These are phyloP conservation scores for Emmonsia crescens DNA, from an alignment of 2,329 filamentous ascomycete genomes.

Conservation along the genomic window DNA sequence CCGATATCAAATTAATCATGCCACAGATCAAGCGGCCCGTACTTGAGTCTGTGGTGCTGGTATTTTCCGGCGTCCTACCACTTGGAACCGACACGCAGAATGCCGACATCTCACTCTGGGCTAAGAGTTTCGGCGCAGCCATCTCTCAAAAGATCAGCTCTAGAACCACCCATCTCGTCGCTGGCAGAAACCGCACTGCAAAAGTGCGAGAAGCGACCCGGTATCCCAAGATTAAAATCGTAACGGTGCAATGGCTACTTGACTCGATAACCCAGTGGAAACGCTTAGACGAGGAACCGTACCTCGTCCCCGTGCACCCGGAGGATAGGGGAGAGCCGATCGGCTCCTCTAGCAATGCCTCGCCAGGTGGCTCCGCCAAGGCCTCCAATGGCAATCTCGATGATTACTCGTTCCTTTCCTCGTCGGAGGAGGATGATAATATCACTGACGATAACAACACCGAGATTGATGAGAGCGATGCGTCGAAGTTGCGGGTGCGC, in stretches of 20 bases:
- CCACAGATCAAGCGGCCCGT: conserved; percentile 67
- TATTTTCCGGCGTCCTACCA: conserved; percentile 84
- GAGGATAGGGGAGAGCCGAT: conserved; percentile 46
- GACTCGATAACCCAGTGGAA: conserved; percentile 79
- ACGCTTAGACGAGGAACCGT: conserved; percentile 65
- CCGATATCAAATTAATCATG: conserved; percentile 79
- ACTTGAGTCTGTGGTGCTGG: conserved; percentile 63
- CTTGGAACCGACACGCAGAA: conserved; percentile 66
- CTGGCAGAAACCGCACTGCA: conserved; percentile 60
- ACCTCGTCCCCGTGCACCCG: conserved; percentile 65
- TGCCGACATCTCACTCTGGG: conserved; percentile 81
- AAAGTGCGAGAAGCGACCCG: conserved; percentile 82
- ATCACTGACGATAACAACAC: conserved; percentile 6
- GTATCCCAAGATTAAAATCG: conserved; percentile 74
- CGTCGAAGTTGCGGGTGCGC: conserved; percentile 29
- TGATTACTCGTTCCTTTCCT: conserved; percentile 9
- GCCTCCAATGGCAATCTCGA: conserved; percentile 7
- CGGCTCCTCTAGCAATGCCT: neutral
- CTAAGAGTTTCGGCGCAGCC: conserved; percentile 69
- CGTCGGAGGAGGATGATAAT: conserved; percentile 16
- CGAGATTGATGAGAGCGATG: conserved; percentile 22
- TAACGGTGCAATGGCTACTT: conserved; percentile 80
- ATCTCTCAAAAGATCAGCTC: conserved; percentile 37
- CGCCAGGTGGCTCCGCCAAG: conserved; percentile 6
- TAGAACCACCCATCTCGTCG: conserved; percentile 42